Base-by-base conservation (phyloP, 805 yeast species). In the Sugiyamaella lignohabitans region DNA sequence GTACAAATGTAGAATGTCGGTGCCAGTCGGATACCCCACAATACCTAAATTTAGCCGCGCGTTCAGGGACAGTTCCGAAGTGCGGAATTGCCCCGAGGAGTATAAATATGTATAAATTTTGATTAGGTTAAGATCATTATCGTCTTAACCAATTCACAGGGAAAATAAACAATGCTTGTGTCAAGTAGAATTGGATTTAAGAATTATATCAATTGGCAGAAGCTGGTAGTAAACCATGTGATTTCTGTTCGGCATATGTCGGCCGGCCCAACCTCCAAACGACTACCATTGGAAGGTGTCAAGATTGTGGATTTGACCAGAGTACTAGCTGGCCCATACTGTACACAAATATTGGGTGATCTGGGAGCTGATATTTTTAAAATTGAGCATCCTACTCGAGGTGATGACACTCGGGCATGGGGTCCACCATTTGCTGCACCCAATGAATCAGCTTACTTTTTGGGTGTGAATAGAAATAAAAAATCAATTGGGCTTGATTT, bases 321-420 rank as follows among this genome's bases (percentile, higher is more conserved):
- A 27, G 73, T 69, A 10, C 58, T 69, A 14, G 73, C 73, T 2
- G 73, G 73, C 4, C 73, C 73, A 0, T 67, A 66, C 41, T 61
- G 68, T 24, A 60, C 72, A 2, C 70, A 66, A 53, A 51, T 67
- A 4, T 55, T 69, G 16, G 73, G 69, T 2, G 73, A 69, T 49
- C 56, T 69, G 52, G 73, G 71, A n/a, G 73, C 73, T 22, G 71
- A 68, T 18, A 64, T 69, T 10, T 55, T 68, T 40, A 68, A 68
- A 42, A 59, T 68, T 41, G 73, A 68, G 57, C 72, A 68, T 47
- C 71, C 71, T 1, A 48, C 49, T 5, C 59, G 73, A 5, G 73
- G 73, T 11, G 73, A 69, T 53, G 73, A 69, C 42, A 68, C 73
- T 1, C 58, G 72, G 29, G 64, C 67, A 3, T 68, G 73, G 73